phyloP scores from a whole-genome alignment of 2,329 filamentous ascomycete species.

The Colletotrichum godetiae region DNA sequence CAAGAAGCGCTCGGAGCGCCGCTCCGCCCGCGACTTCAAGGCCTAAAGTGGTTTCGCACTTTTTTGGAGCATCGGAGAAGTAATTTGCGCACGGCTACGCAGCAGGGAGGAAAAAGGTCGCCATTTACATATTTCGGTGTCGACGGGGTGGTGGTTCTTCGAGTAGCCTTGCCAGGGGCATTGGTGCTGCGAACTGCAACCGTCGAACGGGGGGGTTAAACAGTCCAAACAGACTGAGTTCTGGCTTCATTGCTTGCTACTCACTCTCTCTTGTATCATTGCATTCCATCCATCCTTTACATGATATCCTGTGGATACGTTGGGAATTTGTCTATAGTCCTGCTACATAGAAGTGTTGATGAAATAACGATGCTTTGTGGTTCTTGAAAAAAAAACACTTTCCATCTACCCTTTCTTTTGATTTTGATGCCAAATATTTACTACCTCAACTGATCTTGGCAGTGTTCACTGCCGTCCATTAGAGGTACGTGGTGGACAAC shows the following conservation, averaged over 20 bases:
- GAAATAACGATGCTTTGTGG: slow-evolving; percentile 33
- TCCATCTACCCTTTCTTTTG: too few species aligned
- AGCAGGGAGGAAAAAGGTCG: not conserved
- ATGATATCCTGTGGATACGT: slow-evolving; percentile 33
- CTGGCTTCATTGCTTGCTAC: not conserved
- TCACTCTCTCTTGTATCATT: not conserved
- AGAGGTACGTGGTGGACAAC: too few species aligned
- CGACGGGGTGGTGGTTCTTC: not conserved
- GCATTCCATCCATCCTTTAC: slow-evolving; percentile 17
- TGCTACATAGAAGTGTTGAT: slow-evolving; percentile 19
- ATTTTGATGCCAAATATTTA: not conserved
- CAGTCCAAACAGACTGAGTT: not conserved
- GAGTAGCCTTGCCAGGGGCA: slow-evolving; percentile 15
- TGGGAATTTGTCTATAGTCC: slow-evolving; percentile 24
- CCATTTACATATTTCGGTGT: not conserved
- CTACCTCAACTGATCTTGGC: not conserved
- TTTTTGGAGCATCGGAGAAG: slow-evolving; percentile 4
- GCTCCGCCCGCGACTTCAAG: slow-evolving; percentile 36
- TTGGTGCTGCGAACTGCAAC: not conserved
- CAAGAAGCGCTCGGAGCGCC: slow-evolving; percentile 46
- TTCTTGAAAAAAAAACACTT: too few species aligned
- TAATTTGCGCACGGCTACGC: slow-evolving; percentile 6
- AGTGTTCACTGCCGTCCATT: too few species aligned
- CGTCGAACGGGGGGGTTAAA: not conserved
- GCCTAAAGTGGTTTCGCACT: slow-evolving; percentile 15